Conservation (phyloP, 257 asterid species). For the Vinca minor region DNA sequence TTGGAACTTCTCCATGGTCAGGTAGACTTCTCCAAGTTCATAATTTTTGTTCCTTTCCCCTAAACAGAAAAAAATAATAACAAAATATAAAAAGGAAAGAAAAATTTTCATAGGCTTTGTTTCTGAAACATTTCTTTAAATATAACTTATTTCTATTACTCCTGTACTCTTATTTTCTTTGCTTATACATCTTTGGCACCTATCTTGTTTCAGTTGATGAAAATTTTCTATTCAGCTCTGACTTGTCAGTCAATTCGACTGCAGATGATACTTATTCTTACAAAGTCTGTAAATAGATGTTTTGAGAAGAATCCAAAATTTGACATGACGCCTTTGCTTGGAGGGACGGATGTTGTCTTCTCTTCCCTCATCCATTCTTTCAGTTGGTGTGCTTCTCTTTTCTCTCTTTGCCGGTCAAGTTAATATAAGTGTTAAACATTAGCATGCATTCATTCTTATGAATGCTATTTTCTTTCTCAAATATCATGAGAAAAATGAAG, state of each 20-base stretch:
- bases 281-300: slow-evolving; percentile 88
- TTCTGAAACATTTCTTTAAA: background rate
- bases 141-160: background rate
- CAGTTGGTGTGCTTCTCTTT: slow-evolving; percentile 57
- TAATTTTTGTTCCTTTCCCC: too few species aligned
- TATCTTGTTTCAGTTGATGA: background rate
- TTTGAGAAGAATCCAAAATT: slow-evolving; percentile 93
- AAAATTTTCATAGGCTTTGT: background rate
- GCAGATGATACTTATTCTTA: slow-evolving; percentile 96
- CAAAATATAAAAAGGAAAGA: too few species aligned
- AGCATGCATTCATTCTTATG: too few species aligned
- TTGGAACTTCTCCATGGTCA: slow-evolving; percentile 83
- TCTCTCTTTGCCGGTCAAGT: slow-evolving; percentile 5
- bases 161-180: background rate
- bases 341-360: slow-evolving; percentile 91
- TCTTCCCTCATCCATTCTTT: slow-evolving; percentile 95
- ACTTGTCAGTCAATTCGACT: background rate
- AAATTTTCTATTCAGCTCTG: background rate
- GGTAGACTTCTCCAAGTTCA: slow-evolving; percentile 32
- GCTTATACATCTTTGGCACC: too few species aligned
- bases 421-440: too few species aligned
- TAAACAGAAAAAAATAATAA: too few species aligned
- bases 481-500: too few species aligned
- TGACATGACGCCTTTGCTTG: slow-evolving; percentile 96
- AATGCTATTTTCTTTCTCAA: too few species aligned